Base-by-base conservation (phyloP, 768 basidiomycete species). In the Roridomyces roridus region DNA sequence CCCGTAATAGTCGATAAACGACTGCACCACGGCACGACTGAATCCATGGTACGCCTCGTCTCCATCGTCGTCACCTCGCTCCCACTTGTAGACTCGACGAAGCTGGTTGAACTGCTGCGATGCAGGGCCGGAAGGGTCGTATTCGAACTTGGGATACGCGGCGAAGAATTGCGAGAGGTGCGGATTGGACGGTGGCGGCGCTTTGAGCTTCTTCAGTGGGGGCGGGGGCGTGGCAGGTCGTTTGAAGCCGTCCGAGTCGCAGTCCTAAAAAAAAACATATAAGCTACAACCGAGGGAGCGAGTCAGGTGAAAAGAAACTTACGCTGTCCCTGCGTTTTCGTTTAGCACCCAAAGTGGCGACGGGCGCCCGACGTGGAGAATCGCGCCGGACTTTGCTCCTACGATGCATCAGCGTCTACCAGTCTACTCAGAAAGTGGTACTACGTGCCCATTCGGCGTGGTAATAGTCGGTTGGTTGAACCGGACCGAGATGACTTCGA, bases 91-190 rank as follows among this genome's bases (percentile, higher is more conserved):
- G 18, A 46, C 18, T 12, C 11, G 4, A 3, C 39, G 44, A 14
- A 61, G 55, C 26, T 41, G 0, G 15, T 48, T 35, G 40, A 52
- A 57, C 14, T 61, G 60, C 25, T 47, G 55, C 4, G 60, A 56
- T 14, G 46, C 45, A 1, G 60, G 55, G 4, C 50, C 55, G 12
- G 41, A 34, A 12, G 55, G 55, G 24, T 61, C 55, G 29, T 52
- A 61, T 25, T 47, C 24, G 51, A 44, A 61, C 24, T 47, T 48
- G 1, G 60, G 46, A 28, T 56, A 61, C 0, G 50, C 4, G 0
- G 46, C 12, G 36, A 61, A 61, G 35, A 61, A 61, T n/a, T 61
- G 26, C 4, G 40, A 36, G n/a, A 61, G 55, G 41, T 52, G 55
- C 21, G 60, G 46, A 9, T 34, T 20, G 17, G 43, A 10, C 2